Conservation (phyloP, 1,284 basidiomycete genomes). For the Rhodotorula sp. region DNA sequence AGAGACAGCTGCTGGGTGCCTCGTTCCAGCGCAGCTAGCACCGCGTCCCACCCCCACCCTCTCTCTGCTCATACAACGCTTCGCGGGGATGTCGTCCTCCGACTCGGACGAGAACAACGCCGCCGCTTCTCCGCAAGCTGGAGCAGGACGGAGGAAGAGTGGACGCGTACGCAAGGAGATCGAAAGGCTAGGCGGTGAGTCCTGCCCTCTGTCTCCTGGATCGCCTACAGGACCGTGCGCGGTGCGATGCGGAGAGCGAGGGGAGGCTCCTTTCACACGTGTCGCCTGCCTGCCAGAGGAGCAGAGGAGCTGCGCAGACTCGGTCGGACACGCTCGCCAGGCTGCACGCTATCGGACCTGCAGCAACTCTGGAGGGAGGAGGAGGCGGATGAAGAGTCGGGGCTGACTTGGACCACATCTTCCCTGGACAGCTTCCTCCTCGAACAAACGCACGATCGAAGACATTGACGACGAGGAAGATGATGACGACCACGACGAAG, state of each 20-base stretch:
- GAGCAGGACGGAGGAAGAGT: slow-evolving; percentile 15
- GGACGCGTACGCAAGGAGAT: slow-evolving; percentile 15
- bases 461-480: not conserved
- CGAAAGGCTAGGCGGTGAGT: slow-evolving; percentile 22
- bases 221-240: too few relatives aligned
- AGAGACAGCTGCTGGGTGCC: too few relatives aligned
- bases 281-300: not conserved
- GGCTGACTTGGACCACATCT: not conserved
- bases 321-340: too few relatives aligned
- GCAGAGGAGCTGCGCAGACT: too few relatives aligned
- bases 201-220: too few relatives aligned
- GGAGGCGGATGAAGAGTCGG: not conserved
- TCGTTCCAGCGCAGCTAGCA: too few relatives aligned
- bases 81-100: not conserved
- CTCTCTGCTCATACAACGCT: too few relatives aligned
- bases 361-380: not conserved
- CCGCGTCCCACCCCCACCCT: too few relatives aligned
- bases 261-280: not conserved
- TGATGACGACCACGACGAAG: slow-evolving; percentile 6
- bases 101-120: not conserved
- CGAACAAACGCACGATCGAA: not conserved
- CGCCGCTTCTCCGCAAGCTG: not conserved
- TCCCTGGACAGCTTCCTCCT: too few relatives aligned
- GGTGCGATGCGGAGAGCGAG: not conserved
- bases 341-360: not conserved